Conservation (phyloP, 495 filamentous ascomycete species). For the Collariella sp. region DNA sequence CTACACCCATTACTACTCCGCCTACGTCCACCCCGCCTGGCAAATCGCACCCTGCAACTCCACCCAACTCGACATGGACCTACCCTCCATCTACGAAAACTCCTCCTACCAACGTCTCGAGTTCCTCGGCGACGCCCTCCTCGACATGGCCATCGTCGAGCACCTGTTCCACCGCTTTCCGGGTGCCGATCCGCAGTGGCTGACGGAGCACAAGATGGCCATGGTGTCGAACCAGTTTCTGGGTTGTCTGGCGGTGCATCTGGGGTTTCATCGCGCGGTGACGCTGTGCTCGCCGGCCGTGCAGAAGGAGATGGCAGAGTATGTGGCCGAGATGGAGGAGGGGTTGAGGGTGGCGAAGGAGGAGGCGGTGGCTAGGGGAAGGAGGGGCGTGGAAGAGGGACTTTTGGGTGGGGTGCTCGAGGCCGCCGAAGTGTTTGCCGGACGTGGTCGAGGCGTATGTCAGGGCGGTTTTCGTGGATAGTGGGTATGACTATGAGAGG, state of each 20-base stretch:
- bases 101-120: slow-evolving; percentile 90
- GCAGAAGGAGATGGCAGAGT: slow-evolving; percentile 56
- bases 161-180: slow-evolving; percentile 70
- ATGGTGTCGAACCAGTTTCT: slow-evolving; percentile 98
- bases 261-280: slow-evolving; percentile 70
- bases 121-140: slow-evolving; percentile 82
- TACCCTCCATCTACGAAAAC: slow-evolving; percentile 59
- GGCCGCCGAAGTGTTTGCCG: slow-evolving; percentile 78
- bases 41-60: slow-evolving; percentile 51
- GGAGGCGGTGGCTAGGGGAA: slow-evolving; percentile 25
- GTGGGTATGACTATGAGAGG: slow-evolving; percentile 62
- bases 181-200: slow-evolving; percentile 83
- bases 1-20: slow-evolving; percentile 63
- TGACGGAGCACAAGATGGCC: slow-evolving; percentile 99
- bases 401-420: slow-evolving; percentile 65
- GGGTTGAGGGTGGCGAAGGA: slow-evolving; percentile 42
- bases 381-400: slow-evolving; percentile 41
- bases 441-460: slow-evolving; percentile 88
- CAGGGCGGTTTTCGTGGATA: slow-evolving; percentile 88
- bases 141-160: slow-evolving; percentile 81
- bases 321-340: slow-evolving; percentile 57
- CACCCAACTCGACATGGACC: slow-evolving; percentile 61
- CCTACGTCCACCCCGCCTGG: slow-evolving; percentile 66
- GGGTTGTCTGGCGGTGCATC: slow-evolving; percentile 65
- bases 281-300: slow-evolving; percentile 50